Base-by-base conservation (phyloP, 371 early-diverging fungal genomes). In the Conidiobolus coronatus region DNA sequence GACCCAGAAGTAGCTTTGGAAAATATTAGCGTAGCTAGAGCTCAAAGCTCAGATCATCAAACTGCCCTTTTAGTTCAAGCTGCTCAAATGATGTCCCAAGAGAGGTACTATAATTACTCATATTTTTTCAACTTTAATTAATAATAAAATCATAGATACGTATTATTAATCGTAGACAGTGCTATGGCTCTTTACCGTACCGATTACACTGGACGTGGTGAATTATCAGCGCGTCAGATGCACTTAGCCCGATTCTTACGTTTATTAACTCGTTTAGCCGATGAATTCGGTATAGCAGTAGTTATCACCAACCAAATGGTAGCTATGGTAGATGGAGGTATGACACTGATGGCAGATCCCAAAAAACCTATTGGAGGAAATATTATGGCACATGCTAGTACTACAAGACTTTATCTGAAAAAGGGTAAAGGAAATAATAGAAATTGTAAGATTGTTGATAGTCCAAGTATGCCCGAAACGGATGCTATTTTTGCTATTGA, bases 281-380 rank as follows among this genome's bases (percentile, higher is more conserved):
- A 99, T 61, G 96, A 89, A 73, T 98, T 89, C 70, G 93, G 93
- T 35, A 77, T 96, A 8, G 98, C 98, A 2, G 93, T 97, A 8
- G 91, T 98, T 0, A 91, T 98, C 23, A 95, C 95, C 4, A 98
- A 98, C 57, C 99, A 98, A 65, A 98, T 98, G 0, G 98, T 97
- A 1, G 94, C 97, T 0, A 83, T 81, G 52, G 96, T 96, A 0
- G 98, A 98, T 61, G 96, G 94, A 40, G 89, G 76, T 8, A 73
- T 79, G 40, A 66, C 79, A 15, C 83, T 92, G 86, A 91, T 94
- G 68, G 75, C 73, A 48, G 78, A 85, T 12, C 95, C 96, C 54
- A 85, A 85, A 55, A 85, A 85, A 49, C 84, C 86, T 0, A 73
- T 84, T 20, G 85, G 85, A 39, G 85, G 85, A 1, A 79, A 85